A percentile compares a stretch with the other conserved stretches of the same genome.
These are phyloP conservation scores for Yamadazyma membranifaciens DNA, from an alignment of 1,139 yeast genomes.

Conservation along the genomic window DNA sequence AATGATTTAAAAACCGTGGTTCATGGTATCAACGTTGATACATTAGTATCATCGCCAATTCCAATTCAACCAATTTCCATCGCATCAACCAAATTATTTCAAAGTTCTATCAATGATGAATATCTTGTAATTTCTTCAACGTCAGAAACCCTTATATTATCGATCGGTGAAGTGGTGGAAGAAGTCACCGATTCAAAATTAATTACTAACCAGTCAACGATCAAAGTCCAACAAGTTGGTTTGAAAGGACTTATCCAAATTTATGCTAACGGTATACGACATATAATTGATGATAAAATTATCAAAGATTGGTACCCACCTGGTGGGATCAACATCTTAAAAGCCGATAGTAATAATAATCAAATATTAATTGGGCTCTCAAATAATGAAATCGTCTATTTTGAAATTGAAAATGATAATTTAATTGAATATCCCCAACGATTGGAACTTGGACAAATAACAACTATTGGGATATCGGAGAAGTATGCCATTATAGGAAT, in stretches of 20 bases:
- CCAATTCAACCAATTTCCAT: conserved; percentile 62
- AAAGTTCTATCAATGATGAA: conserved; percentile 52
- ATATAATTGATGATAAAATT: conserved; percentile 42
- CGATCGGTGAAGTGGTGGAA: conserved; percentile 77
- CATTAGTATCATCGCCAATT: conserved; percentile 68
- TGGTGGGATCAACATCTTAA: conserved; percentile 62
- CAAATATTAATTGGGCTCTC: conserved; percentile 75
- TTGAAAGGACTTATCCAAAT: conserved; percentile 65
- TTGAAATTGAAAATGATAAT: conserved; percentile 73
- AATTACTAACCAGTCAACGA: conserved; percentile 54
- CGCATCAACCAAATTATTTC: conserved; percentile 54
- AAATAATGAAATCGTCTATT: conserved; percentile 74
- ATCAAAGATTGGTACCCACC: conserved; percentile 82
- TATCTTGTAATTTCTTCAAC: conserved; percentile 68
- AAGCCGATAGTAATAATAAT: conserved; percentile 59
- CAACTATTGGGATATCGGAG: conserved; percentile 42
- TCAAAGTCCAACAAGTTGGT: conserved; percentile 74
- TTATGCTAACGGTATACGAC: conserved; percentile 70
- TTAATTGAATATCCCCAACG: conserved; percentile 70
- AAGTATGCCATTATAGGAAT: conserved; percentile 69
- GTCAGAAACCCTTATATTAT: conserved; percentile 68
- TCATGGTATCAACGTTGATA: conserved; percentile 62
- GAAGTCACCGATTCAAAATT: conserved; percentile 71
- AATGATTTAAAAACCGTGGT: conserved; percentile 49
- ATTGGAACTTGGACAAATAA: conserved; percentile 54